A percentile compares a stretch with the other conserved stretches of the same genome.
These are phyloP conservation scores for Colletotrichum musae DNA, from an alignment of 2,329 filamentous ascomycete genomes.

Conservation along the genomic window DNA sequence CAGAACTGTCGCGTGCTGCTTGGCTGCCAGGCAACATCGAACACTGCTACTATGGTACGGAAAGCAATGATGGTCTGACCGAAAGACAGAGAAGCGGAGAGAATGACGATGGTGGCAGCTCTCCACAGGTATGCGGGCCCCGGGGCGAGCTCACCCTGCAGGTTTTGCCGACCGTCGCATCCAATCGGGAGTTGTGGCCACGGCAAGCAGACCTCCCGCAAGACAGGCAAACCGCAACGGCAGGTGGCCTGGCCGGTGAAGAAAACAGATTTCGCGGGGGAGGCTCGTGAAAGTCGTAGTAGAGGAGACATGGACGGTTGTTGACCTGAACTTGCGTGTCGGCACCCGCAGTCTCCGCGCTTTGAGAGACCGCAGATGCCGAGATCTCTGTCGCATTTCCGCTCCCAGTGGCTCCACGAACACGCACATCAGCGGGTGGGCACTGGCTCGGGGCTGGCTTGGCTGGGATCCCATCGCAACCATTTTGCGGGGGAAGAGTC, in stretches of 20 bases:
- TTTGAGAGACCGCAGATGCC: slow-evolving; percentile 23
- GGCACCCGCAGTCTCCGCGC: slow-evolving; percentile 11
- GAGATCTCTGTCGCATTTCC: slow-evolving; percentile 32
- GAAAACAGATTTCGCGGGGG: neutral
- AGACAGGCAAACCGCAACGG: slow-evolving; percentile 9
- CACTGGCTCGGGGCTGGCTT: slow-evolving; percentile 35
- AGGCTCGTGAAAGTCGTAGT: neutral
- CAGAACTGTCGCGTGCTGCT: neutral
- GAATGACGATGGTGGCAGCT: slow-evolving; percentile 10
- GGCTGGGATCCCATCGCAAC: slow-evolving; percentile 37
- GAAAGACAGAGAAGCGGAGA: neutral
- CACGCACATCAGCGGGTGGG: slow-evolving; percentile 37
- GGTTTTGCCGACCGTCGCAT: slow-evolving; percentile 16
- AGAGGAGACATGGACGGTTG: neutral
- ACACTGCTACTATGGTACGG: neutral
- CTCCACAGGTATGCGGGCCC: slow-evolving; percentile 16
- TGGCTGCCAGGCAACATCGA: neutral
- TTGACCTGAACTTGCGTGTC: neutral
- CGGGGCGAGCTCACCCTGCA: slow-evolving; percentile 2
- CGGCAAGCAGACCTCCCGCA: neutral
- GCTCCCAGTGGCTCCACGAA: slow-evolving; percentile 35
- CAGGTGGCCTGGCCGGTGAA: slow-evolving; percentile 2
- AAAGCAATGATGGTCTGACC: neutral
- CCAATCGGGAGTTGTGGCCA: slow-evolving; percentile 13
- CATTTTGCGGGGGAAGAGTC: slow-evolving; percentile 41